phyloP scores from a whole-genome alignment of 2,329 filamentous ascomycete genomes.

The Coniosporium tulheliwenetii region DNA sequence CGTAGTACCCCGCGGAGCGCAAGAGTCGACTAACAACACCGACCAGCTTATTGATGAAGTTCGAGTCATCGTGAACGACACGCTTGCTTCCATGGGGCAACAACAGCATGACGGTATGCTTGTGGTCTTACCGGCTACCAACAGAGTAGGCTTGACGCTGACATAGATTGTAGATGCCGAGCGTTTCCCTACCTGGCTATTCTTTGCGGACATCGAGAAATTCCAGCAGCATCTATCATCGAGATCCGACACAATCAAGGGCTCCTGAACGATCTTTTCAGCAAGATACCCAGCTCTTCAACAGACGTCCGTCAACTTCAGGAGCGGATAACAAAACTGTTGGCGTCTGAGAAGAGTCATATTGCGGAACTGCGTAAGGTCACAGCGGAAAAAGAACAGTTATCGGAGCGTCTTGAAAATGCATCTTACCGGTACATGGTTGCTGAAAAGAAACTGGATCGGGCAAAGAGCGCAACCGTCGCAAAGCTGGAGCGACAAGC shows the following conservation, averaged over 20 bases:
- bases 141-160: too few species aligned
- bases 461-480: conserved; percentile 74
- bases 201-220: conserved; percentile 37
- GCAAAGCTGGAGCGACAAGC: conserved; percentile 87
- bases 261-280: conserved; percentile 57
- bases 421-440: conserved; percentile 87
- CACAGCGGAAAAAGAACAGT: conserved; percentile 62
- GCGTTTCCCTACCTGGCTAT: conserved; percentile 24
- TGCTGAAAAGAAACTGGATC: conserved; percentile 86
- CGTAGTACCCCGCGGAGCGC: too few species aligned
- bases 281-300: conserved; percentile 31
- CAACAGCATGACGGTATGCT: conserved; percentile 13
- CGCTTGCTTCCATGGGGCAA: conserved; percentile 13
- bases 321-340: conserved; percentile 53
- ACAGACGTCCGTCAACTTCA: conserved; percentile 62
- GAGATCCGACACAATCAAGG: conserved; percentile 61
- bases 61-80: conserved; percentile 23
- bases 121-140: too few species aligned
- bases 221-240: conserved; percentile 71
- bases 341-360: conserved; percentile 72
- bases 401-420: conserved; percentile 74
- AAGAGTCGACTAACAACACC: conserved; percentile 5
- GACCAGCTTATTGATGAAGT: conserved; percentile 32
- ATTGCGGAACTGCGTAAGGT: conserved; percentile 61
- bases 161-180: too few species aligned